phyloP scores from a whole-genome alignment of 345 rosid species.

The Pugionium cornutum region DNA sequence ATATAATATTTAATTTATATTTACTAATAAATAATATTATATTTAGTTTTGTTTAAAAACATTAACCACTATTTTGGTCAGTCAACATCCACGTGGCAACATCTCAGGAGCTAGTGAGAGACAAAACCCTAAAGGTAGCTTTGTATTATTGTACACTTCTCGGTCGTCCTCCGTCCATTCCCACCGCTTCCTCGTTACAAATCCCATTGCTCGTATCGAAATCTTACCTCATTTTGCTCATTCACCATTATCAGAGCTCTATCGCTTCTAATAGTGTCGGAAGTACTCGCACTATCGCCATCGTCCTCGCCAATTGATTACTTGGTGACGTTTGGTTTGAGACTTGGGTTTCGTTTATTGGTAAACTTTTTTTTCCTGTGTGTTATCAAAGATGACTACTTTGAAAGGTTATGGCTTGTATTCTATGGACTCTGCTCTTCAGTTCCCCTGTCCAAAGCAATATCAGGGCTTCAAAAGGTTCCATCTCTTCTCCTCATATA shows the following conservation, averaged over 20 bases:
- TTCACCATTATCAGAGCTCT: conserved; percentile 11
- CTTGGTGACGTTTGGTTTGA: not conserved
- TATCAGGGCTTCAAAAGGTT: conserved; percentile 50
- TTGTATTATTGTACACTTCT: not conserved
- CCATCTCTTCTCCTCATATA: conserved; percentile 4
- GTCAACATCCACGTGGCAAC: conserved; percentile 31
- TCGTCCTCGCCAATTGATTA: conserved; percentile 14
- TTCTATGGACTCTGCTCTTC: conserved; percentile 49
- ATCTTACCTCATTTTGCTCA: conserved; percentile 26
- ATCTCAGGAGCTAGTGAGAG: conserved; percentile 13
- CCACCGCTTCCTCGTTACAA: conserved; percentile 22
- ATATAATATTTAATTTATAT: too few relatives aligned
- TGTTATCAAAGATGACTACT: conserved; percentile 43
- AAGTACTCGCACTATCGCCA: not conserved
- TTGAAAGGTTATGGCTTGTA: conserved; percentile 50
- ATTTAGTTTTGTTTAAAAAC: too few relatives aligned
- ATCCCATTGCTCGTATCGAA: conserved; percentile 22
- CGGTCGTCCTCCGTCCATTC: not conserved
- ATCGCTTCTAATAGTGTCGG: not conserved
- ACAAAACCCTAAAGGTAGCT: conserved; percentile 29
- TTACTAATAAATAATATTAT: too few relatives aligned
- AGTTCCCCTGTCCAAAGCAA: conserved; percentile 42
- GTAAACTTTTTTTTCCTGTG: not conserved
- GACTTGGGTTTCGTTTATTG: not conserved
- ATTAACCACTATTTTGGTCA: too few relatives aligned